phyloP scores from a whole-genome alignment of 2,329 filamentous ascomycete species.

The Elsinoe batatas region DNA sequence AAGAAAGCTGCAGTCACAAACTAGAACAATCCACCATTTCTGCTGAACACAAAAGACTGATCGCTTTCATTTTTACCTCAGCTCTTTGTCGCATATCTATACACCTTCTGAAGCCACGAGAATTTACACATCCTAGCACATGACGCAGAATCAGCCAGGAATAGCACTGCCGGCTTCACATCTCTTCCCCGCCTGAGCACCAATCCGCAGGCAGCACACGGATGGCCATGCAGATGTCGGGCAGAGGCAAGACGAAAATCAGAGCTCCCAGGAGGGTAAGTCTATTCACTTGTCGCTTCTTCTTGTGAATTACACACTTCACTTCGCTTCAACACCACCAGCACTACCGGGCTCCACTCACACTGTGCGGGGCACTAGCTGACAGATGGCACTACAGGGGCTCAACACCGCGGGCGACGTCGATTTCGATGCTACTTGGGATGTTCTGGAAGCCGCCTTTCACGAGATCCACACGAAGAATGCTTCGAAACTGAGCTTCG shows the following conservation, averaged over 20 bases:
- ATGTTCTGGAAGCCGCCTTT: constrained; percentile 63
- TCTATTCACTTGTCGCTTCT: constrained; percentile 17
- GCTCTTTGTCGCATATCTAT: neutral
- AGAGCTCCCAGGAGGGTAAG: constrained; percentile 58
- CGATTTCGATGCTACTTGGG: constrained; percentile 83
- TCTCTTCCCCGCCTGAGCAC: constrained; percentile 8
- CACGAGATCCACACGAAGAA: constrained; percentile 86
- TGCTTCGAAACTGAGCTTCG: constrained; percentile 81
- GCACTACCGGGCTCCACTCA: neutral
- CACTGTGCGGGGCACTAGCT: constrained; percentile 7
- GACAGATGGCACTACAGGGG: constrained; percentile 35
- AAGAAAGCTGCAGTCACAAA: constrained; percentile 8
- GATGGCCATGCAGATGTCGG: constrained; percentile 38
- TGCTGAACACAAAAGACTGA: neutral
- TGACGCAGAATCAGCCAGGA: constrained; percentile 11
- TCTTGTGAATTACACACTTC: neutral
- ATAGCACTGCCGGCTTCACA: constrained; percentile 9
- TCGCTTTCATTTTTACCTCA: neutral
- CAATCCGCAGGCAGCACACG: neutral
- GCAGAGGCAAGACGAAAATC: constrained; percentile 52
- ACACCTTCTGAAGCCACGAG: neutral
- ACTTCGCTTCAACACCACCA: neutral
- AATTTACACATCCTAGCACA: neutral
- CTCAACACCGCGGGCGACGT: constrained; percentile 49
- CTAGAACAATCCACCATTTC: neutral